Evolutionary conservation across 1,284 basidiomycete genomes (phyloP), one percentile per base, ranked within the genome.

Genomic region (Pterulicium gracile): DNA sequence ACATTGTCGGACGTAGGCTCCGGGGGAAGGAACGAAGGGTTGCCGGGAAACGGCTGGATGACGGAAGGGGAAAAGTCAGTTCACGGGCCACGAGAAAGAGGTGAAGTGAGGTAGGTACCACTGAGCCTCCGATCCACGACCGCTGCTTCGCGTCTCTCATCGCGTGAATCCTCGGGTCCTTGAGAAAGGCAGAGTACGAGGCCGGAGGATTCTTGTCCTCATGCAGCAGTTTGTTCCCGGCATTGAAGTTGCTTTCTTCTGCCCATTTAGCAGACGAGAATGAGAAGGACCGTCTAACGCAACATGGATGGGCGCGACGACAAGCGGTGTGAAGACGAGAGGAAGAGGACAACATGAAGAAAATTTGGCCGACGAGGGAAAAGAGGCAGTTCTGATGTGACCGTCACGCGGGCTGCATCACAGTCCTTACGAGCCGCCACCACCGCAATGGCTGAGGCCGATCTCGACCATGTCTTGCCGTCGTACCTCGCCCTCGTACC

Each of bases 41-140:
- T 92, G 62, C 86, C 67, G 13, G 88, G 86, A 60, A 90, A 92
- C 1, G 88, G 88, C 81, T 84, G 39, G n/a, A 47, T 32, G 35
- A 32, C 17, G 19, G 44, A 50, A 45, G 50, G 36, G 49, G 42
- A 47, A 54, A 42, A 58, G 45, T 48, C 46, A 44, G 22, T 24
- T 43, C 7, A 23, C 27, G 13, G 21, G 13, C 23, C 24, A 4
- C 10, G 34, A 42, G 22, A 46, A 36, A 13, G 13, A n/a, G 15
- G 24, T 5, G 22, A 50, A 18, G 7, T 14, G 36, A 39, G 12
- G 39, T 14, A 27, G 10, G n/a, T 32, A 32, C 79, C 67, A 70
- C 67, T 56, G 69, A 58, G 24, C 63, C 67, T 52, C 75, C 73
- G 18, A 83, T 65, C 77, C 79, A 83, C 45, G 77, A 75, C 43